These are phyloP conservation scores for Saitozyma podzolica DNA, from an alignment of 768 basidiomycete species.

Conservation along the genomic window DNA sequence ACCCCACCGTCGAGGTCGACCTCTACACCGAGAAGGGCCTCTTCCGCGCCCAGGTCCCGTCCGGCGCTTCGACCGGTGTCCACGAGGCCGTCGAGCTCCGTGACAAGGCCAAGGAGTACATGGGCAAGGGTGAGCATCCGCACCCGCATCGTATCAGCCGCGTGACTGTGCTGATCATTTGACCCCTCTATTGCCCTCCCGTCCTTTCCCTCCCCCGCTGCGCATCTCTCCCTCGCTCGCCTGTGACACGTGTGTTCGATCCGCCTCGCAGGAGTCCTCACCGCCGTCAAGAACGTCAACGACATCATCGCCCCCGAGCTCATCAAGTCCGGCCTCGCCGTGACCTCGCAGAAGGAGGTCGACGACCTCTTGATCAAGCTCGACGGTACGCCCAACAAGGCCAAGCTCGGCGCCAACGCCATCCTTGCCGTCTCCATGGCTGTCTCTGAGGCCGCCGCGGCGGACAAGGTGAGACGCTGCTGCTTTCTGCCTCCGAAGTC, in stretches of 20 bases:
- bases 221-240: constrained; percentile 7
- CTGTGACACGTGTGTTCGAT: not conserved
- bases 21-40: constrained; percentile 83
- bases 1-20: constrained; percentile 84
- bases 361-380: constrained; percentile 98
- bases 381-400: constrained; percentile 97
- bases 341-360: constrained; percentile 89
- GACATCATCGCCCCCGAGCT: constrained; percentile 82
- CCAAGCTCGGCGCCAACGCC: constrained; percentile 97
- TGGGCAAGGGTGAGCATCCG: constrained; percentile 79
- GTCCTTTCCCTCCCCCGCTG: constrained; percentile 6
- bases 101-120: constrained; percentile 92
- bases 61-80: constrained; percentile 95
- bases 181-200: not conserved
- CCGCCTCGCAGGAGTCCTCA: constrained; percentile 69
- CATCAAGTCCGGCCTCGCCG: constrained; percentile 76
- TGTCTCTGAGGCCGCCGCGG: constrained; percentile 87
- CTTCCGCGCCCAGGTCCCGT: constrained; percentile 92
- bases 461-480: constrained; percentile 65
- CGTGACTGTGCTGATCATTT: not conserved
- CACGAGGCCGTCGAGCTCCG: constrained; percentile 99
- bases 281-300: constrained; percentile 95
- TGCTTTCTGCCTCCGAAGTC: not conserved
- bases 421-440: constrained; percentile 99
- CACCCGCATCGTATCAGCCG: not conserved